Base-by-base conservation (phyloP, 805 yeast species). In the Diddensiella transvaalensis region DNA sequence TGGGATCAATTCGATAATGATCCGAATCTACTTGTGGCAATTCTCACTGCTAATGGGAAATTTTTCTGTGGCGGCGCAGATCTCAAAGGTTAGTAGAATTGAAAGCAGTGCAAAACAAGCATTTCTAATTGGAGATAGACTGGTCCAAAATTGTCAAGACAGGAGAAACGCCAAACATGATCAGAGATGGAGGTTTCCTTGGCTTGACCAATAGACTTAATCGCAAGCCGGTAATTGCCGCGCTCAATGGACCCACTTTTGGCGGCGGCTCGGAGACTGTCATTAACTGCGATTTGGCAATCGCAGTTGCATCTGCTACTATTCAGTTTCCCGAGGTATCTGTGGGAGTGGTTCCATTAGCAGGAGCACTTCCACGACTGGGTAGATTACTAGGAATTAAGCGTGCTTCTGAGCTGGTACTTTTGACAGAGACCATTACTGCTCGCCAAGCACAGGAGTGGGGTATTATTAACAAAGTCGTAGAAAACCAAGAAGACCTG, bases 211-310 rank as follows among this genome's bases (percentile, higher is more conserved):
- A 52, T 18, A 47, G 55, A 4, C 23, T 29, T 3, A 46, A 47
- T 17, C 46, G 44, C 21, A 52, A 52, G 40, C 55, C 55, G 10
- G 45, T 52, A 21, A 52, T 52, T 23, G 55, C 52, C 18, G 55
- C 55, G 3, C 38, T 52, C 26, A 52, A 52, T 42, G 55, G 55
- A 8, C 29, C 53, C 3, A 43, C 55, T 11, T 52, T 24, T 24
- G 55, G 55, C 24, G 55, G 55, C 2, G 55, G 55, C 13, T 40
- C 53, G 41, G 55, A 52, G 45, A 42, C 53, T 13, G 45, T 51
- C 13, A 17, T 46, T 32, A 52, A 52, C 32, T 52, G 55, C 26
- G 54, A 50, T 50, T 33, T 52, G 29, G 54, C 48, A 10, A 50
- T 52, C 2, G 55, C 54, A 1, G 44, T 47, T 3, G 15, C 22